These are phyloP conservation scores for Fusarium marasasianum DNA, from an alignment of 2,329 filamentous ascomycete genomes.

Conservation along the genomic window DNA sequence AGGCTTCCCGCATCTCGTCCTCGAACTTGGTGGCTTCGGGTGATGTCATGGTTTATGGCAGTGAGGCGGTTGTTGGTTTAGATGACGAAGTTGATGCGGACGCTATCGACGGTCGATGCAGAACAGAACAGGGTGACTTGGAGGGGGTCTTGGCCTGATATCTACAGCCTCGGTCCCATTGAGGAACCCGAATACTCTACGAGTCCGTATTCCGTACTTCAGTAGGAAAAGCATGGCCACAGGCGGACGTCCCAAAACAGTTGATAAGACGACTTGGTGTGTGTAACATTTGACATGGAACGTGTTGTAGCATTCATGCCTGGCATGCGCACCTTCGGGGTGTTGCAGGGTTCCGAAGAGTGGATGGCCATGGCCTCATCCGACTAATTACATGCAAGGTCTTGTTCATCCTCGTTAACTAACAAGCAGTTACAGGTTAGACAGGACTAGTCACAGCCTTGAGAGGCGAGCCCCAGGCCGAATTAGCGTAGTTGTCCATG, in stretches of 20 bases:
- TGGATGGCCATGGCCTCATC: neutral
- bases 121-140: fast-evolving
- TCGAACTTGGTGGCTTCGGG: neutral
- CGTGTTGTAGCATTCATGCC: neutral
- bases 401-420: fast-evolving
- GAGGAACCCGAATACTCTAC: neutral
- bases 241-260: fast-evolving
- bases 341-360: neutral
- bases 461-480: neutral
- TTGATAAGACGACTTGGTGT: fast-evolving
- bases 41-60: neutral
- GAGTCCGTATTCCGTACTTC: too few relatives aligned
- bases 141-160: neutral
- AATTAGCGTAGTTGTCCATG: neutral
- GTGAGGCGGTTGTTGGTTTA: fast-evolving
- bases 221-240: too few relatives aligned
- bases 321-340: neutral
- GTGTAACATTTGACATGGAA: neutral
- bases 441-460: neutral
- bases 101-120: too few relatives aligned
- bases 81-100: neutral
- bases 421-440: fast-evolving
- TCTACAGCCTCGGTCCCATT: neutral
- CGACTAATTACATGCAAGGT: neutral
- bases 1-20: neutral